Evolutionary conservation across 2,329 filamentous ascomycete species (phyloP), one percentile per base, ranked within the genome.

Genomic region (Diaporthe ampelina): DNA sequence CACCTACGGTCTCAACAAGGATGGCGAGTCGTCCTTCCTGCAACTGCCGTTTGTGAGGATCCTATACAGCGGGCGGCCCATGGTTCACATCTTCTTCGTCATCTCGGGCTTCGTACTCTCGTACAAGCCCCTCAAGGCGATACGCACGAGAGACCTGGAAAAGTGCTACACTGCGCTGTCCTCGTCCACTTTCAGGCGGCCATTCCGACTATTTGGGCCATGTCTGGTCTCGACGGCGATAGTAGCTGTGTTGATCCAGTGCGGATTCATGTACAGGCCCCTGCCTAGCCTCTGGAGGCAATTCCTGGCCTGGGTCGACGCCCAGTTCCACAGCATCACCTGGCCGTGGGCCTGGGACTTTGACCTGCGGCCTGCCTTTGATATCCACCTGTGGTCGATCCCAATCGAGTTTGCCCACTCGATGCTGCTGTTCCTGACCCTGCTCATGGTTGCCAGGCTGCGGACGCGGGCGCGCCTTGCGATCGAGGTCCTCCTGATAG

Each of bases 41-140:
- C 86, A 88, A 78, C 79, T 87, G 19, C 87, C 86, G 1, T 84
- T 85, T 68, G 17, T 86, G 10, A 83, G 86, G 70, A 80, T 87
- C 37, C 71, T 87, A 26, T 86, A 82, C 76, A 84, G 84, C 21
- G 86, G 86, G 24, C 82, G 84, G 24, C 85, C 86, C 11, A 86
- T 87, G 85, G 87, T 88, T 3, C 84, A 87, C 77, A 83, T 88
- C 61, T 88, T 88, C 79, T 88, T 88, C 79, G 83, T 88, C 76
- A 86, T 88, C 48, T 88, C 86, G 1, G 87, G 87, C 50, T 87
- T 86, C 75, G 86, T 84, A 4, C 81, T 88, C 29, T 83, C 85
- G 10, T 83, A 84, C 76, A 85, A 86, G 76, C 84, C 86, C 2
- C 78, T 88, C 35, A 81, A 82, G 70, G 80, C 82, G 43, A 82